phyloP scores from a whole-genome alignment of 495 filamentous ascomycete species.

The Penicillium goetzii region DNA sequence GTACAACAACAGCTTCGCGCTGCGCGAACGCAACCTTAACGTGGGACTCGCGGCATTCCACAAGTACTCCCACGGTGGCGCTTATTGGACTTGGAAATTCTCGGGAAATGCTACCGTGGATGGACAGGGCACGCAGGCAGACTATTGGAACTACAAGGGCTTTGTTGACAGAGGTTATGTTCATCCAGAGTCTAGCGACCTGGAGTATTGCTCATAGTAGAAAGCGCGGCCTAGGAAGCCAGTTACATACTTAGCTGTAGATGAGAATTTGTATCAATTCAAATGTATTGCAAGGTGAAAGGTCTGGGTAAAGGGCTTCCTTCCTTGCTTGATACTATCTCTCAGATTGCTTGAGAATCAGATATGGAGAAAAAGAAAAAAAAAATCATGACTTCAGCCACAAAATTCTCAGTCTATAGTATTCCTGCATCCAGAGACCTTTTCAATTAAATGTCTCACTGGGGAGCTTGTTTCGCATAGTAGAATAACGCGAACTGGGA shows the following conservation, averaged over 20 bases:
- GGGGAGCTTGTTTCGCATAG: not conserved
- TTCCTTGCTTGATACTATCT: too few relatives aligned
- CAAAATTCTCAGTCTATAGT: too few relatives aligned
- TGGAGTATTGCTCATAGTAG: not conserved
- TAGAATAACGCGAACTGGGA: constrained; percentile 9
- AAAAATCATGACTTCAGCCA: too few relatives aligned
- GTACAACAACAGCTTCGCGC: constrained; percentile 27
- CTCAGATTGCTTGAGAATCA: too few relatives aligned
- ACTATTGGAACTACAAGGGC: constrained; percentile 32
- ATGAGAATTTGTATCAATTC: too few relatives aligned
- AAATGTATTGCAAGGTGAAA: too few relatives aligned
- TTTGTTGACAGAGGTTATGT: constrained; percentile 24
- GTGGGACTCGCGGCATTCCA: constrained; percentile 23
- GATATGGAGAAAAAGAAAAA: too few relatives aligned
- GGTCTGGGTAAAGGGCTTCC: too few relatives aligned
- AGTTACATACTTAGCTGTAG: too few relatives aligned
- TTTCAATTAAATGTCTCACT: not conserved
- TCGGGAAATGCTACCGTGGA: constrained; percentile 25
- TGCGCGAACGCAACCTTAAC: constrained; percentile 30
- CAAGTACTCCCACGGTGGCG: constrained; percentile 25
- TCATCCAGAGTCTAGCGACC: constrained; percentile 7
- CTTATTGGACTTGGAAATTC: constrained; percentile 33
- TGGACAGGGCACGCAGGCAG: constrained; percentile 25
- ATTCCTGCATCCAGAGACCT: not conserved
- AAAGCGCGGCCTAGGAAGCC: too few relatives aligned